Conservation (phyloP, 169 alveolate genomes). For the Plasmodium blacklocki region DNA sequence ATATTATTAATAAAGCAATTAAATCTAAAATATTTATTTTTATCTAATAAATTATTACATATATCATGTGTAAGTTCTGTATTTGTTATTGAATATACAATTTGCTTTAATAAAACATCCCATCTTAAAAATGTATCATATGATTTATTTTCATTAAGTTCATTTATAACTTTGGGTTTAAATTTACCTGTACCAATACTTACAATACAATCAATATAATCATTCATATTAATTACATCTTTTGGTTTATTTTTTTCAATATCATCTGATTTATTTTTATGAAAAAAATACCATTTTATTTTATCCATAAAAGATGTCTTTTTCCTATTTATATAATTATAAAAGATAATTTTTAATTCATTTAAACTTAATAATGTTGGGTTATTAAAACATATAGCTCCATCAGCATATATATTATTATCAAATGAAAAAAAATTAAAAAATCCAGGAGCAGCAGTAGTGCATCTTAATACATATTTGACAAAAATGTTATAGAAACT, state of each 20-base stretch:
- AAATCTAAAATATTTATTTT: constrained; percentile 80
- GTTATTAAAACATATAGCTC: constrained; percentile 90
- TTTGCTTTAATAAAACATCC: constrained; percentile 82
- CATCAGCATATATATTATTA: constrained; percentile 86
- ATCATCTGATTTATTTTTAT: neutral
- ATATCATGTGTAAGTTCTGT: constrained; percentile 83
- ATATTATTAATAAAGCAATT: constrained; percentile 79
- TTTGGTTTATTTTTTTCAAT: constrained; percentile 27
- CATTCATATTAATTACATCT: constrained; percentile 46
- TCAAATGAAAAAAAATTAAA: constrained; percentile 85
- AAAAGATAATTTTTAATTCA: constrained; percentile 86
- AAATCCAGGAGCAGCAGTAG: constrained; percentile 92
- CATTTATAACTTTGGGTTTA: constrained; percentile 50
- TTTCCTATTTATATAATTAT: constrained; percentile 66
- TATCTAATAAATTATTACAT: constrained; percentile 76
- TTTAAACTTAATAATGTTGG: constrained; percentile 88
- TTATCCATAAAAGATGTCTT: constrained; percentile 16
- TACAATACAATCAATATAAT: constrained; percentile 84
- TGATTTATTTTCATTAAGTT: constrained; percentile 42
- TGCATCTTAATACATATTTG: constrained; percentile 87
- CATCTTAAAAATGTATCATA: constrained; percentile 78
- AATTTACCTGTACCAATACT: constrained; percentile 89
- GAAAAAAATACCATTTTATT: constrained; percentile 17
- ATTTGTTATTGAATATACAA: constrained; percentile 82
- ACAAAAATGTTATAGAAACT: constrained; percentile 80